These are phyloP conservation scores for Saccharomycopsis olivae DNA, from an alignment of 805 yeast species.

Conservation along the genomic window DNA sequence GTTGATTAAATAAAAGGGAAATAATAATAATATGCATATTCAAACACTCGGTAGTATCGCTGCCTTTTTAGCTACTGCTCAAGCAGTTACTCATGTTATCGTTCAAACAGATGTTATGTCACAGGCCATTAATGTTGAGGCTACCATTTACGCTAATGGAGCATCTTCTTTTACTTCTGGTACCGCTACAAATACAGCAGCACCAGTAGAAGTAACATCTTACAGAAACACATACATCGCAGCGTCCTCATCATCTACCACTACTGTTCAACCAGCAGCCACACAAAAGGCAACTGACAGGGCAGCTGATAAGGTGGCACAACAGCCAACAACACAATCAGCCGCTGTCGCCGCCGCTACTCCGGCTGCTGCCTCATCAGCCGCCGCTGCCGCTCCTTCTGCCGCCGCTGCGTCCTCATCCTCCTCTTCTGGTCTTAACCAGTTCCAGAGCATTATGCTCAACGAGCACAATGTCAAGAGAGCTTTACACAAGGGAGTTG, in stretches of 20 bases:
- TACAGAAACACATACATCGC: slow-evolving; percentile 23
- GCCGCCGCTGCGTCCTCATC: slow-evolving; percentile 19
- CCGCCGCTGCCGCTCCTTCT: slow-evolving; percentile 15
- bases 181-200: slow-evolving; percentile 18
- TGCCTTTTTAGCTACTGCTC: slow-evolving; percentile 17
- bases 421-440: slow-evolving; percentile 13
- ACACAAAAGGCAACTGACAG: too few species aligned
- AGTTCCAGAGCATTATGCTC: slow-evolving; percentile 32
- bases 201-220: slow-evolving; percentile 19
- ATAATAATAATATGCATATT: too few species aligned
- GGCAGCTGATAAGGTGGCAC: too few species aligned
- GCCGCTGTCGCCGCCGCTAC: slow-evolving; percentile 12
- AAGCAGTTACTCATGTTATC: slow-evolving; percentile 16
- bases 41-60: too few species aligned
- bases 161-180: slow-evolving; percentile 23
- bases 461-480: slow-evolving; percentile 42
- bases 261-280: slow-evolving; percentile 15
- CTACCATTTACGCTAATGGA: slow-evolving; percentile 21
- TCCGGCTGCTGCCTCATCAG: slow-evolving; percentile 14
- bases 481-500: slow-evolving; percentile 33
- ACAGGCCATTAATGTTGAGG: slow-evolving; percentile 25
- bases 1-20: too few species aligned
- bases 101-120: slow-evolving; percentile 18
- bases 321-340: slow-evolving; percentile 20
- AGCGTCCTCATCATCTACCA: slow-evolving; percentile 18